Conservation (phyloP, 805 yeast species). For the Blastobotrys americana region DNA sequence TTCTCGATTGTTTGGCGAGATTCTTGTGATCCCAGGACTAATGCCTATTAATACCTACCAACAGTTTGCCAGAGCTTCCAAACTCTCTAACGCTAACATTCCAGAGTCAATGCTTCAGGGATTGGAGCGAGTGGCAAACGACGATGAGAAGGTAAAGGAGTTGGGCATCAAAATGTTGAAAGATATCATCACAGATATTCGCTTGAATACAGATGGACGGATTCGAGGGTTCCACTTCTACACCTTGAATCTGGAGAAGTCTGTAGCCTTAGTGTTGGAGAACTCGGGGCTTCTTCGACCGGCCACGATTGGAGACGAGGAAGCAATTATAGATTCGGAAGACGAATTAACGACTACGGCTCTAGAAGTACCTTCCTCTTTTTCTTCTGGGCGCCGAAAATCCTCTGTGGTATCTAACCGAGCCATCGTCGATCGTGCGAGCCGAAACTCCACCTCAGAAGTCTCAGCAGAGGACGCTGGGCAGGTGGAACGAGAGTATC, state of each 20-base stretch:
- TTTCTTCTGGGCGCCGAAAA: slow-evolving; percentile 11
- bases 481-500: slow-evolving; percentile 5
- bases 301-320: slow-evolving; percentile 22
- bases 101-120: slow-evolving; percentile 48
- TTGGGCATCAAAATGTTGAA: slow-evolving; percentile 72
- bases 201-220: slow-evolving; percentile 44
- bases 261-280: slow-evolving; percentile 77
- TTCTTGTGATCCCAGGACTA: slow-evolving; percentile 75
- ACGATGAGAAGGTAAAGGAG: slow-evolving; percentile 72
- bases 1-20: slow-evolving; percentile 28
- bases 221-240: slow-evolving; percentile 88
- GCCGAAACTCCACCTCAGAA: slow-evolving; percentile 18
- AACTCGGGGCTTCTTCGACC: slow-evolving; percentile 44
- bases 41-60: slow-evolving; percentile 86
- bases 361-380: slow-evolving; percentile 11
- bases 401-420: slow-evolving; percentile 33
- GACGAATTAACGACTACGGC: slow-evolving; percentile 27
- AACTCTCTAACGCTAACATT: slow-evolving; percentile 76
- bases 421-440: slow-evolving; percentile 30
- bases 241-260: slow-evolving; percentile 84
- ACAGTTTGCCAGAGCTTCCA: slow-evolving; percentile 81
- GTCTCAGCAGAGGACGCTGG: slow-evolving; percentile 37
- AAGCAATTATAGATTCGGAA: slow-evolving; percentile 21
- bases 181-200: slow-evolving; percentile 47
- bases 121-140: slow-evolving; percentile 55